A percentile compares a stretch with the other conserved stretches of the same genome.
Evolutionary conservation across 148 eudicot genomes (phyloP).

Genomic region (Rhododendron williamsianum): DNA sequence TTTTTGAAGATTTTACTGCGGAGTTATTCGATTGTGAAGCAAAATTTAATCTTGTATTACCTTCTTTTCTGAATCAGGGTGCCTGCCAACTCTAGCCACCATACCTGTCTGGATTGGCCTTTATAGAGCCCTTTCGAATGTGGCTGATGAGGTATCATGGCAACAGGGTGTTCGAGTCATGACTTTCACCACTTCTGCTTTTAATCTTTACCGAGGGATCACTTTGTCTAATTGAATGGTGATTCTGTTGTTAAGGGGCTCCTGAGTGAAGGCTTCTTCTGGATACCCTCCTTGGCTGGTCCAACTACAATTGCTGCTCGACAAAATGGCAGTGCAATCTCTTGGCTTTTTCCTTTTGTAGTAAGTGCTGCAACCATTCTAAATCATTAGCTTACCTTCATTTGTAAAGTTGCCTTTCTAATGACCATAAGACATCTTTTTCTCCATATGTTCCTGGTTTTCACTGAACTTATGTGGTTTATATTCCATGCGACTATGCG

Average conservation of each 20-base stretch:
- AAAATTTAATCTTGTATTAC: neutral
- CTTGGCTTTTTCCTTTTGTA: conserved; percentile 95
- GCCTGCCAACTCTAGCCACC: conserved; percentile 89
- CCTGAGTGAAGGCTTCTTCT: conserved; percentile 90
- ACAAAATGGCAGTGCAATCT: conserved; percentile 83
- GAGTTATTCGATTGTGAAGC: neutral
- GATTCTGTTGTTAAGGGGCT: conserved; percentile 51
- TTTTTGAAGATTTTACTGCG: neutral
- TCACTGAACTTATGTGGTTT: neutral
- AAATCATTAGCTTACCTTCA: neutral
- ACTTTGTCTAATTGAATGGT: conserved; percentile 9
- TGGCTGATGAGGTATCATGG: conserved; percentile 75
- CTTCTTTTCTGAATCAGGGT: conserved; percentile 41
- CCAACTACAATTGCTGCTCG: conserved; percentile 88
- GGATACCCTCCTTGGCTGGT: conserved; percentile 98
- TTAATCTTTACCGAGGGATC: neutral
- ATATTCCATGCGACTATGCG: neutral
- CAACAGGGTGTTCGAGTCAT: neutral
- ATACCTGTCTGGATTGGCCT: conserved; percentile 99
- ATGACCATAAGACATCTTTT: neutral
- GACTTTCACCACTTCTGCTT: neutral
- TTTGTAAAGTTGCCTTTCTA: neutral
- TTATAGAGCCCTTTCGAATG: conserved; percentile 92
- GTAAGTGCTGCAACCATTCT: conserved; percentile 36
- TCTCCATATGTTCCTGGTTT: neutral